phyloP scores from a whole-genome alignment of 306 rosid species.

The Arachis stenosperma region DNA sequence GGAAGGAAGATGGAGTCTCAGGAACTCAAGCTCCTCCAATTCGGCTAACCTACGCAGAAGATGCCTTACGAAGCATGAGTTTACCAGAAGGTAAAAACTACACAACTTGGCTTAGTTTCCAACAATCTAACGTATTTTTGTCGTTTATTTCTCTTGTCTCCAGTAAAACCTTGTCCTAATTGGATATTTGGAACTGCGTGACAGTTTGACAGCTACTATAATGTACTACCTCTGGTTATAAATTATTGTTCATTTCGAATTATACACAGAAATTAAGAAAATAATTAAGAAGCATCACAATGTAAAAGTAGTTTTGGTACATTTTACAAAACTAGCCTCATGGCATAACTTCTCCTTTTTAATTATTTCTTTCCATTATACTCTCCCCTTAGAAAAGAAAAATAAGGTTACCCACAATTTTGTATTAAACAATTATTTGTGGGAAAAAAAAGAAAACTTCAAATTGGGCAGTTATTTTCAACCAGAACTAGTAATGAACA shows the following conservation, averaged over 20 bases:
- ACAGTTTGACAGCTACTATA: constrained; percentile 1
- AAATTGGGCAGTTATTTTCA: no score
- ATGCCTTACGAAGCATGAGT: constrained; percentile 84
- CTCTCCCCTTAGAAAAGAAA: no score
- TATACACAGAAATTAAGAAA: no score
- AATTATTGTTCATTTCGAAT: not conserved
- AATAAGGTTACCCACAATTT: no score
- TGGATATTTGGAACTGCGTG: constrained; percentile 29
- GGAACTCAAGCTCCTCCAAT: constrained; percentile 59
- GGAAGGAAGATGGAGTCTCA: constrained; percentile 62
- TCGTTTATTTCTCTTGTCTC: constrained; percentile 1
- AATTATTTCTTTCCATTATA: no score
- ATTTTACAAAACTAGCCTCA: no score
- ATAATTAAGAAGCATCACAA: no score
- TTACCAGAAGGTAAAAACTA: constrained; percentile 73
- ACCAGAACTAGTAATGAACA: not conserved
- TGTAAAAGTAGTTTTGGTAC: no score
- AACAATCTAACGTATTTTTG: not conserved
- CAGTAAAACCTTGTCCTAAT: not conserved
- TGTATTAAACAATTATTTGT: no score
- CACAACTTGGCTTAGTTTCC: constrained; percentile 36
- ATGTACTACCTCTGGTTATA: constrained; percentile 14
- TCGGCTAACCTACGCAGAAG: constrained; percentile 85
- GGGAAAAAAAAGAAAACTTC: no score
- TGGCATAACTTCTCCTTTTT: no score